phyloP scores from a whole-genome alignment of 192 early-diverging fungal genomes.

The Umbelopsis sp. region DNA sequence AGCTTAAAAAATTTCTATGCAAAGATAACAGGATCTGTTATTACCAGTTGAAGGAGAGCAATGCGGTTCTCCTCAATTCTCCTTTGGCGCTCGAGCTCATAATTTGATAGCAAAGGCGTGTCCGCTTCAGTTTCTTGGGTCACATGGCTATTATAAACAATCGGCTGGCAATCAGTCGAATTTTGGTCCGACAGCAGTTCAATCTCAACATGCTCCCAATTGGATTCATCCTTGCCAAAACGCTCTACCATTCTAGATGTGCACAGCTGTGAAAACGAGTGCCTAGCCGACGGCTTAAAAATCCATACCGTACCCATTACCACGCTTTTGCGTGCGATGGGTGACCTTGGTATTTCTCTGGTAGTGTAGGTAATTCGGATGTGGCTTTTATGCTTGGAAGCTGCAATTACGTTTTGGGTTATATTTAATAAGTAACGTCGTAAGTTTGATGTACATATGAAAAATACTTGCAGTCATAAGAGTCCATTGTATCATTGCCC shows the following conservation, averaged over 20 bases:
- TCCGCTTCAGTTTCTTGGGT: constrained; percentile 29
- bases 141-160: neutral
- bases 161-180: neutral
- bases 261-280: constrained; percentile 68
- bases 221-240: constrained; percentile 78
- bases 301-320: constrained; percentile 94
- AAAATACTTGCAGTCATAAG: neutral
- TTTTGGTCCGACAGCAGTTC: constrained; percentile 37
- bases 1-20: neutral
- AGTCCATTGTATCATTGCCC: constrained; percentile 44
- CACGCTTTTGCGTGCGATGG: constrained; percentile 80
- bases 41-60: constrained; percentile 60
- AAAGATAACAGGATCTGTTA: neutral
- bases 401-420: neutral
- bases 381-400: neutral
- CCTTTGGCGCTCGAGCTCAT: constrained; percentile 57
- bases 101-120: constrained; percentile 53
- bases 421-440: too few relatives aligned
- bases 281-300: constrained; percentile 65
- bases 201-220: constrained; percentile 79
- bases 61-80: constrained; percentile 65
- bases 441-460: neutral
- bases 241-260: constrained; percentile 87
- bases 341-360: constrained; percentile 70
- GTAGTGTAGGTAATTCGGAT: constrained; percentile 30